Percentiles rank a stretch among this genome's conserved stretches.
phyloP scores from a whole-genome alignment of 106 monocot genomes.

The Iris macrosiphon region DNA sequence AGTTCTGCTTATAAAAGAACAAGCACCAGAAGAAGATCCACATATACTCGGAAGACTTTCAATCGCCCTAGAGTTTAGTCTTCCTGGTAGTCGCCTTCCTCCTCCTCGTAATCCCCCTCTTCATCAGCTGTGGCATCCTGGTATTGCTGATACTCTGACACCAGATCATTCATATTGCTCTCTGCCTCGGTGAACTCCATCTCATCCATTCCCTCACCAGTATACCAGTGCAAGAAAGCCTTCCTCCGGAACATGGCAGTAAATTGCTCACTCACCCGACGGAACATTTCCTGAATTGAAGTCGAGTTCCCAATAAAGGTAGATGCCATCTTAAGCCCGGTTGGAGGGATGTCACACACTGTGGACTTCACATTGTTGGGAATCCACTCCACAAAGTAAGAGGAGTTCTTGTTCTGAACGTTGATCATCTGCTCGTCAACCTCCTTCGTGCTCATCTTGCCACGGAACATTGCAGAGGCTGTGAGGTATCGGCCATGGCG shows the following conservation, averaged over 20 bases:
- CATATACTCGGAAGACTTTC: too few species aligned
- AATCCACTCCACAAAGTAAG: conserved; percentile 89
- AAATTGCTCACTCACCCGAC: conserved; percentile 50
- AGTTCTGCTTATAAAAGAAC: too few species aligned
- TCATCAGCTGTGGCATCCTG: conserved; percentile 43
- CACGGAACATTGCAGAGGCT: conserved; percentile 80
- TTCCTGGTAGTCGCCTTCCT: conserved; percentile 3
- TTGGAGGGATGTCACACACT: conserved; percentile 50
- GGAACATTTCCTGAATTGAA: conserved; percentile 61
- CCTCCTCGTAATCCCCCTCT: conserved; percentile 32
- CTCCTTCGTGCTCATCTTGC: conserved; percentile 85
- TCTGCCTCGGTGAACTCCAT: conserved; percentile 57
- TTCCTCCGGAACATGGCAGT: conserved; percentile 48
- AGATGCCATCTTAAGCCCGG: conserved; percentile 41
- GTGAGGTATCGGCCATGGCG: conserved; percentile 78
- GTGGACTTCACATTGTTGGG: conserved; percentile 84
- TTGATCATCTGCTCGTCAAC: conserved; percentile 84
- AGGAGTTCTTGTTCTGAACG: conserved; percentile 90
- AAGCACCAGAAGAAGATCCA: too few species aligned
- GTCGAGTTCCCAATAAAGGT: conserved; percentile 51
- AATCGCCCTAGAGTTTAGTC: too few species aligned
- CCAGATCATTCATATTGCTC: conserved; percentile 56
- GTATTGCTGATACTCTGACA: conserved; percentile 54
- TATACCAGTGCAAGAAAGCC: conserved; percentile 60
- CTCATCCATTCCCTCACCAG: conserved; percentile 51